Percentiles rank a stretch among this genome's conserved stretches.
Evolutionary conservation across 495 filamentous ascomycete genomes (phyloP).

Genomic region (Letharia columbiana): DNA sequence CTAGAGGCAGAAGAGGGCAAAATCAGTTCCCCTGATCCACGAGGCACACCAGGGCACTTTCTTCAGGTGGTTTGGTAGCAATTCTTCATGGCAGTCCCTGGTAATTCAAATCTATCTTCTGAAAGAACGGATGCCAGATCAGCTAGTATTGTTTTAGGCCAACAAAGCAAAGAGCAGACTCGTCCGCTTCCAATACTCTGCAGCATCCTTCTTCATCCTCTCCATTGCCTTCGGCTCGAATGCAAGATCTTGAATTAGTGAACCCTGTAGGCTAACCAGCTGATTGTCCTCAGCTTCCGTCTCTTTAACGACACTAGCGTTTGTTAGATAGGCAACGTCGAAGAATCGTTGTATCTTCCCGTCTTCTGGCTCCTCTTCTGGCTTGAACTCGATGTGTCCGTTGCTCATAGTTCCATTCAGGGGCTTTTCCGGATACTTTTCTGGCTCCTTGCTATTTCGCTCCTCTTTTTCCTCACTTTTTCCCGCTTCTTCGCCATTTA

Average conservation of each 20-base stretch:
- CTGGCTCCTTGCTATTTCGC: neutral
- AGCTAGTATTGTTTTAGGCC: neutral
- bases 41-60: neutral
- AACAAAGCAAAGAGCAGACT: conserved; percentile 62
- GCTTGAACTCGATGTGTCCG: conserved; percentile 16
- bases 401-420: conserved; percentile 17
- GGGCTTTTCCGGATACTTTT: neutral
- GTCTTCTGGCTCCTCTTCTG: conserved; percentile 36
- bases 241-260: conserved; percentile 39
- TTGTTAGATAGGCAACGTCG: conserved; percentile 60
- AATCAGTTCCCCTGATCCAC: neutral
- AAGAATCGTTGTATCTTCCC: conserved; percentile 67
- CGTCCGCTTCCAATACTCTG: conserved; percentile 75
- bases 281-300: conserved; percentile 15
- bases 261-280: conserved; percentile 22
- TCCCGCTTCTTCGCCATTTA: neutral
- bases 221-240: conserved; percentile 38
- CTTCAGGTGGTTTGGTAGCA: neutral
- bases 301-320: conserved; percentile 32
- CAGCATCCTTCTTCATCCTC: conserved; percentile 46
- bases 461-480: neutral
- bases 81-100: neutral
- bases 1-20: neutral
- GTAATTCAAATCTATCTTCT: neutral
- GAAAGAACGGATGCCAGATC: neutral